Conservation (phyloP, 192 early-diverging fungal genomes). For the Coemansia reversa region DNA sequence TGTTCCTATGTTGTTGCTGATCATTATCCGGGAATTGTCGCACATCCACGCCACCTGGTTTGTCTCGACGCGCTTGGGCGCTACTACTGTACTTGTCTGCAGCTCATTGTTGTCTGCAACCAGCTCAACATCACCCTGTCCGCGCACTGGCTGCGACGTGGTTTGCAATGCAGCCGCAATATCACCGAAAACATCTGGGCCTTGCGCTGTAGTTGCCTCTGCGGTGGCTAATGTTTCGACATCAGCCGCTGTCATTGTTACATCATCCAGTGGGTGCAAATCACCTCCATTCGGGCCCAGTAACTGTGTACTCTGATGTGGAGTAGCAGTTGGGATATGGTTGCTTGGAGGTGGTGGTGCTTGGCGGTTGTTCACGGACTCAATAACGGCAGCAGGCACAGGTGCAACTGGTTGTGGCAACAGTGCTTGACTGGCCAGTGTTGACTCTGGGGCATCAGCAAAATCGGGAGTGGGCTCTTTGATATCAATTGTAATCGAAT, state of each 20-base stretch:
- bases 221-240: neutral
- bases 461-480: constrained; percentile 30
- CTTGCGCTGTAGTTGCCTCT: neutral
- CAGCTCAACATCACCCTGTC: constrained; percentile 6
- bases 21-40: constrained; percentile 66
- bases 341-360: too few species aligned
- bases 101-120: constrained; percentile 15
- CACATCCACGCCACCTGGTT: constrained; percentile 70
- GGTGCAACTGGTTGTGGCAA: too few species aligned
- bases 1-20: constrained; percentile 67
- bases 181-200: neutral
- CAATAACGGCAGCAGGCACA: too few species aligned
- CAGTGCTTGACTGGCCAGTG: constrained; percentile 6
- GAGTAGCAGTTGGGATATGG: too few species aligned
- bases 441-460: constrained; percentile 11
- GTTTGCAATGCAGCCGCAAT: too few species aligned
- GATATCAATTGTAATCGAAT: constrained; percentile 49
- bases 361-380: too few species aligned
- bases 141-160: too few species aligned
- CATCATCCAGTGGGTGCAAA: too few species aligned
- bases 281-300: too few species aligned
- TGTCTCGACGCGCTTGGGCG: constrained; percentile 36
- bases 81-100: neutral
- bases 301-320: too few species aligned
- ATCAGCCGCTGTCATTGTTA: too few species aligned